Evolutionary conservation across 306 rosid species (phyloP).

Genomic region (Ammopiptanthus mongolicus): DNA sequence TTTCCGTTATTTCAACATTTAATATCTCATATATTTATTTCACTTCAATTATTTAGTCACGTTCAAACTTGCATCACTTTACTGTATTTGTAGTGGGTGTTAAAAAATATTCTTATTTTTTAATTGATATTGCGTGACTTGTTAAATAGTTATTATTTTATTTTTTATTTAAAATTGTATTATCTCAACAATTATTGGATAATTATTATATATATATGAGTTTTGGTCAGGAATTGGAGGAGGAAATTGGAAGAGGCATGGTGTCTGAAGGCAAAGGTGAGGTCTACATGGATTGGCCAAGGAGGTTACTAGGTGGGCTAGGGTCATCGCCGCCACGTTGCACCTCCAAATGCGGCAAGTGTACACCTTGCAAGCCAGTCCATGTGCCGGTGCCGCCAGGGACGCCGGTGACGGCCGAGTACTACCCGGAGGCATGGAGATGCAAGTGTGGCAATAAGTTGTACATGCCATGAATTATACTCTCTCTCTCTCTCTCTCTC

Average conservation of each 20-base stretch:
- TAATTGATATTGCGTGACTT: not conserved
- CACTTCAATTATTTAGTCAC: too few relatives aligned
- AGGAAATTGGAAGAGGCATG: constrained; percentile 8
- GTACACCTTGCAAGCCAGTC: constrained; percentile 80
- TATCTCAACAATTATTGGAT: not conserved
- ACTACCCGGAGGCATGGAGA: constrained; percentile 98
- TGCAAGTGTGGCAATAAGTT: constrained; percentile 92
- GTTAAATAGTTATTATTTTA: not conserved
- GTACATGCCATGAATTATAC: constrained; percentile 70
- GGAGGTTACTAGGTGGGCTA: constrained; percentile 60
- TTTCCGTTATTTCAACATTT: too few relatives aligned
- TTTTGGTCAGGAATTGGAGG: constrained; percentile 5
- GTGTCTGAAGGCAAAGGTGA: not conserved
- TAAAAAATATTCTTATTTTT: too few relatives aligned
- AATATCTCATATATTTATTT: too few relatives aligned
- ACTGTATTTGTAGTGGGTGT: too few relatives aligned
- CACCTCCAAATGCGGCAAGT: constrained; percentile 64
- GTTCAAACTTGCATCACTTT: too few relatives aligned
- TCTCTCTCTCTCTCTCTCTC: too few relatives aligned
- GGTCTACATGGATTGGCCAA: constrained; percentile 11
- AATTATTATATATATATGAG: not conserved
- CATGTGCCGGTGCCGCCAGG: constrained; percentile 93
- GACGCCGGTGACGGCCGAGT: constrained; percentile 76
- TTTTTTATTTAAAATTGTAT: not conserved
- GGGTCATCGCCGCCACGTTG: constrained; percentile 92